These are phyloP conservation scores for Fibroporia radiculosa DNA, from an alignment of 768 basidiomycete genomes.

Conservation along the genomic window DNA sequence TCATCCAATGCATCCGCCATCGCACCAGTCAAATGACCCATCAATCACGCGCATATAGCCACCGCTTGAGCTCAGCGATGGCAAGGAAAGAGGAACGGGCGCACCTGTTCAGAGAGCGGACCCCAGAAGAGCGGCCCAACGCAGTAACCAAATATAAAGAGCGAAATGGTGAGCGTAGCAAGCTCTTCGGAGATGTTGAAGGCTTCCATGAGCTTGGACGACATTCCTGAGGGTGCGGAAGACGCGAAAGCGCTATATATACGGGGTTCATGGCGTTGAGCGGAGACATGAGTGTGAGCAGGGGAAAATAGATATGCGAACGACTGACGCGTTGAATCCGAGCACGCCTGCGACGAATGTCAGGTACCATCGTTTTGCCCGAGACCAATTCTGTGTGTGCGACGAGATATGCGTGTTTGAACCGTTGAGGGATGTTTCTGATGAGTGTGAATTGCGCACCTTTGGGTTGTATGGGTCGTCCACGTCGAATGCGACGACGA, in stretches of 20 bases:
- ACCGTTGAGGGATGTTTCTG: background rate
- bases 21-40: no score
- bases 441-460: no score
- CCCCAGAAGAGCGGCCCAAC: constrained; percentile 57
- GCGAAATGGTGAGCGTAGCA: constrained; percentile 46
- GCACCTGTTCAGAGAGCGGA: constrained; percentile 37
- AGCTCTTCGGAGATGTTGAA: constrained; percentile 46
- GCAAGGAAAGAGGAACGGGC: background rate
- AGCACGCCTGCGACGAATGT: constrained; percentile 18
- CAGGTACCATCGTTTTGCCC: constrained; percentile 19
- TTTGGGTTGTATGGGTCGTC: constrained; percentile 18
- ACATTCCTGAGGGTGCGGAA: constrained; percentile 46
- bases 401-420: no score
- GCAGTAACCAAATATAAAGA: constrained; percentile 65
- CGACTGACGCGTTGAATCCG: constrained; percentile 30
- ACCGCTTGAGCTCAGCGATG: background rate
- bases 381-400: constrained; percentile 17
- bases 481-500: constrained; percentile 15
- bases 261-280: constrained; percentile 22
- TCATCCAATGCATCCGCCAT: no score
- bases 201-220: constrained; percentile 33
- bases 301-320: background rate
- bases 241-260: constrained; percentile 51
- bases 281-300: no score
- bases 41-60: constrained; percentile 26